phyloP scores from a whole-genome alignment of 2,329 filamentous ascomycete genomes.

The Aspergillus pseudoglaucus region DNA sequence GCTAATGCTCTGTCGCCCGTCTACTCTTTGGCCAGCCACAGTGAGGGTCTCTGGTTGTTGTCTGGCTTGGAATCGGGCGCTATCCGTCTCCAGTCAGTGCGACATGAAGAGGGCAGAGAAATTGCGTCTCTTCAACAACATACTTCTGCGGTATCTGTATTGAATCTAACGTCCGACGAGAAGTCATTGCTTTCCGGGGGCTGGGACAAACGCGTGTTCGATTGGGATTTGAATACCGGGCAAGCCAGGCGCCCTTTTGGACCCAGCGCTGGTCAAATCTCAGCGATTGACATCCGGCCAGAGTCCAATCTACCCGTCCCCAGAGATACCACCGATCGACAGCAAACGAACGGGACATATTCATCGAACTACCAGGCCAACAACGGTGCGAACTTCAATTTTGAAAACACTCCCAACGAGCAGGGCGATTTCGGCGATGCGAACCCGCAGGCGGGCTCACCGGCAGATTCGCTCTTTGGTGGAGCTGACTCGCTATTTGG shows the following conservation, averaged over 20 bases:
- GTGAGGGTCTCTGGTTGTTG: slow-evolving; percentile 82
- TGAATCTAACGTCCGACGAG: slow-evolving; percentile 78
- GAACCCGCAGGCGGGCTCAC: slow-evolving; percentile 57
- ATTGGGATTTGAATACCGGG: slow-evolving; percentile 92
- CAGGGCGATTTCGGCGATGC: slow-evolving; percentile 33
- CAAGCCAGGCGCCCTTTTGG: slow-evolving; percentile 68
- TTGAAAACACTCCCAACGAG: slow-evolving; percentile 33
- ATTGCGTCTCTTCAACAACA: slow-evolving; percentile 77
- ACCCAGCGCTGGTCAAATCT: slow-evolving; percentile 75
- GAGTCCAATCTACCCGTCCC: slow-evolving; percentile 69
- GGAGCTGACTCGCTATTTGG: slow-evolving; percentile 87
- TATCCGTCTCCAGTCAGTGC: slow-evolving; percentile 88
- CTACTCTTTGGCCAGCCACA: slow-evolving; percentile 88
- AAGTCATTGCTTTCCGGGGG: slow-evolving; percentile 81
- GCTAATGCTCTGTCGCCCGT: slow-evolving; percentile 70
- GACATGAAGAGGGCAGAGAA: slow-evolving; percentile 88
- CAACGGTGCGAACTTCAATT: slow-evolving; percentile 48
- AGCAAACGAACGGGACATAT: slow-evolving; percentile 58
- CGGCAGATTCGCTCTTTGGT: slow-evolving; percentile 75
- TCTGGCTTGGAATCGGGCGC: slow-evolving; percentile 84
- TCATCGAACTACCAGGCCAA: slow-evolving; percentile 66
- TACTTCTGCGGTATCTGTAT: slow-evolving; percentile 82
- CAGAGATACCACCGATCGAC: slow-evolving; percentile 55
- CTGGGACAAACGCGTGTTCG: slow-evolving; percentile 90
- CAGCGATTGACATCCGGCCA: slow-evolving; percentile 77